Evolutionary conservation across 2,329 filamentous ascomycete genomes (phyloP).

Genomic region (Calonectria fujianensis): DNA sequence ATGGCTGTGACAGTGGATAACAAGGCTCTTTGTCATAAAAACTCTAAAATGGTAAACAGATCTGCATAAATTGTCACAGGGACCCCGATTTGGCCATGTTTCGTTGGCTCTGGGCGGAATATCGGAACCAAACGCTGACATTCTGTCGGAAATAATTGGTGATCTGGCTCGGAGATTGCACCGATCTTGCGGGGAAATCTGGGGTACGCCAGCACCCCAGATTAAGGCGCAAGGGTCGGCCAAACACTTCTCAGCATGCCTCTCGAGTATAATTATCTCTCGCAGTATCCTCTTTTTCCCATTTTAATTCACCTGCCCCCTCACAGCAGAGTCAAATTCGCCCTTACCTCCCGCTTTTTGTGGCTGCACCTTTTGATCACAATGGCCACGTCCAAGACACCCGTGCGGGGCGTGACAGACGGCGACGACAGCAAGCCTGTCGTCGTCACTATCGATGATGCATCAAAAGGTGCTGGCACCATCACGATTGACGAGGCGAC

Average conservation of each 20-base stretch:
- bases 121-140: constrained; percentile 7
- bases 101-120: background rate
- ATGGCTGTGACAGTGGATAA: background rate
- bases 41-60: background rate
- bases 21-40: background rate
- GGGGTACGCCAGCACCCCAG: constrained; percentile 24
- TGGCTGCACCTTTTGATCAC: background rate
- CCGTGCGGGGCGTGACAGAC: background rate
- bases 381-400: constrained; percentile 16
- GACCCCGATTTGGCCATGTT: background rate
- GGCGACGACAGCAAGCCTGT: constrained; percentile 27
- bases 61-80: background rate
- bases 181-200: constrained; percentile 40
- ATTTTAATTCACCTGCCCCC: background rate
- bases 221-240: background rate
- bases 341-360: background rate
- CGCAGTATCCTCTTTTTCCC: background rate
- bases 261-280: constrained; percentile 17
- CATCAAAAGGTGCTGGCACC: constrained; percentile 2
- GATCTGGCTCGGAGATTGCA: background rate
- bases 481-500: constrained; percentile 38
- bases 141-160: constrained; percentile 19
- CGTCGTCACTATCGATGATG: constrained; percentile 29
- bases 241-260: background rate
- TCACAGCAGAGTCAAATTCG: background rate